Evolutionary conservation across 345 rosid genomes (phyloP).

Genomic region (Firmiana major): DNA sequence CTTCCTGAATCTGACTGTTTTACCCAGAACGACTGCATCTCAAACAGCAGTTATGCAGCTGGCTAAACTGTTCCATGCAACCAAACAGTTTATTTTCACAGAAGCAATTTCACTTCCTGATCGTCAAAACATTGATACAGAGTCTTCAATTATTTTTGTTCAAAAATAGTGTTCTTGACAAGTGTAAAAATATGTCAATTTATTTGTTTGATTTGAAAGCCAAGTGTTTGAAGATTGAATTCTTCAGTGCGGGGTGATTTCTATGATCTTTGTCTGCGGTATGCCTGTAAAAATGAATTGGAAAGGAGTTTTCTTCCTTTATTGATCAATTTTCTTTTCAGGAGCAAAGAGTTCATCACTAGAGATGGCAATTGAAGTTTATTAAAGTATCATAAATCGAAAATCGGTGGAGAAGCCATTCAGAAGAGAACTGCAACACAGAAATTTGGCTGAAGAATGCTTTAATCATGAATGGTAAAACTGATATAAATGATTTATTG

Average conservation of each 20-base stretch:
- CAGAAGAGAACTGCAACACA: no score
- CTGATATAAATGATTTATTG: no score
- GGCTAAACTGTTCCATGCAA: slow-evolving; percentile 50
- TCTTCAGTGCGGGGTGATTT: neutral
- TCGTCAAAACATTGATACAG: neutral
- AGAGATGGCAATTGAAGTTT: no score
- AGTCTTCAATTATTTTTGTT: neutral
- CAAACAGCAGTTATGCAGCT: slow-evolving; percentile 51
- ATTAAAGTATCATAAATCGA: no score
- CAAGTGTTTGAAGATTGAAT: neutral
- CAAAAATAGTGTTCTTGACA: neutral
- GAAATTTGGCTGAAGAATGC: no score
- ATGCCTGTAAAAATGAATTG: neutral
- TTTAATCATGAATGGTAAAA: no score
- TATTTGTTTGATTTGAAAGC: neutral
- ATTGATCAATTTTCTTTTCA: no score
- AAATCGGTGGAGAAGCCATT: no score
- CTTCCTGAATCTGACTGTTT: slow-evolving; percentile 56
- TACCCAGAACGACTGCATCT: slow-evolving; percentile 39
- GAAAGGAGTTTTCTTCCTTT: no score
- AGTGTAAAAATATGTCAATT: neutral
- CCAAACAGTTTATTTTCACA: slow-evolving; percentile 50
- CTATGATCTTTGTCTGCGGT: neutral
- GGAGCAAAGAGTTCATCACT: no score
- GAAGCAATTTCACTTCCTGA: slow-evolving; percentile 33